Percentiles rank a stretch among this genome's conserved stretches.
phyloP scores from a whole-genome alignment of 306 rosid genomes.

The Arachis stenosperma region DNA sequence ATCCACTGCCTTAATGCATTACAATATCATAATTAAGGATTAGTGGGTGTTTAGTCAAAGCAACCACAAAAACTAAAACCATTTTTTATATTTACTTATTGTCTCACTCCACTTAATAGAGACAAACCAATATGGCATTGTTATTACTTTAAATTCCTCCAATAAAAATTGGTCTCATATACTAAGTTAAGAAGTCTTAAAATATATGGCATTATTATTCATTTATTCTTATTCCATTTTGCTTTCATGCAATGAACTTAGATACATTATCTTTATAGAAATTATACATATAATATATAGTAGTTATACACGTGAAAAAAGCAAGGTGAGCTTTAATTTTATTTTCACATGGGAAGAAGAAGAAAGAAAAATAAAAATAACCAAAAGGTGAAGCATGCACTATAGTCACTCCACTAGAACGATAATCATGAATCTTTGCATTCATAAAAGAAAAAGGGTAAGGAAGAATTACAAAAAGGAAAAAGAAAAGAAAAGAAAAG shows the following conservation, averaged over 20 bases:
- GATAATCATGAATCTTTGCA: slow-evolving; percentile 68
- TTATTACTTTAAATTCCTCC: slow-evolving; percentile 30
- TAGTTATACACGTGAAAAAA: slow-evolving; percentile 67
- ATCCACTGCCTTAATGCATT: slow-evolving; percentile 54
- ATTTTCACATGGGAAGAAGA: slow-evolving; percentile 38
- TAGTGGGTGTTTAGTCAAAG: slow-evolving; percentile 58
- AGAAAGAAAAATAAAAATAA: slow-evolving; percentile 44
- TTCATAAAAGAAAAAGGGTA: slow-evolving; percentile 53
- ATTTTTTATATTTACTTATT: slow-evolving; percentile 29
- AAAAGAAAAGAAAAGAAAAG: background rate
- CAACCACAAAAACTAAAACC: slow-evolving; percentile 43
- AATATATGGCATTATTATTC: background rate
- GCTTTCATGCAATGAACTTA: slow-evolving; percentile 27
- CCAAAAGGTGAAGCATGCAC: slow-evolving; percentile 67
- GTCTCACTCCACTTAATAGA: slow-evolving; percentile 39
- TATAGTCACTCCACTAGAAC: slow-evolving; percentile 71
- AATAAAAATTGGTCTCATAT: slow-evolving; percentile 29
- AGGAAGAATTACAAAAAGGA: slow-evolving; percentile 17
- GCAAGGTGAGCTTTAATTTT: slow-evolving; percentile 51
- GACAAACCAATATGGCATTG: slow-evolving; percentile 33
- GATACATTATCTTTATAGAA: slow-evolving; percentile 39
- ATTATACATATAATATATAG: slow-evolving; percentile 5
- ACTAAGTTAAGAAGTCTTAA: slow-evolving; percentile 18
- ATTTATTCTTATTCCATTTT: slow-evolving; percentile 29
- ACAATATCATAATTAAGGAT: slow-evolving; percentile 33